A percentile compares a stretch with the other conserved stretches of the same genome.
Evolutionary conservation across 345 rosid species (phyloP).

Genomic region (Barbarea vulgaris): DNA sequence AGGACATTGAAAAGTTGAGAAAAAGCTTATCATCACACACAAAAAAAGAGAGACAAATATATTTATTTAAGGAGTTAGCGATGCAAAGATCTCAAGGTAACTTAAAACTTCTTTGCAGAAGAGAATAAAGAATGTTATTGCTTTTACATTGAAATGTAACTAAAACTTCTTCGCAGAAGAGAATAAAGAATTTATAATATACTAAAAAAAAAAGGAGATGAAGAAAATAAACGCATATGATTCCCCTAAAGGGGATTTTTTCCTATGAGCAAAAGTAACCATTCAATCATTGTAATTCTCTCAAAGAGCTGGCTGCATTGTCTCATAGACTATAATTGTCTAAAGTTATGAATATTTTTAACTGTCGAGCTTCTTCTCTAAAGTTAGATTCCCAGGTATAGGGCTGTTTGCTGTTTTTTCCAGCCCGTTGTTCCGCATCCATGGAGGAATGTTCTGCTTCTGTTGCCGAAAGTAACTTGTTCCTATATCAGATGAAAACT

Average conservation of each 20-base stretch:
- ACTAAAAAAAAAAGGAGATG: slow-evolving; percentile 26
- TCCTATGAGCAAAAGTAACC: slow-evolving; percentile 39
- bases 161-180: slow-evolving; percentile 17
- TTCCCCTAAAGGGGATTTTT: slow-evolving; percentile 37
- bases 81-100: slow-evolving; percentile 1
- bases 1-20: slow-evolving; percentile 14
- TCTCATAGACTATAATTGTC: slow-evolving; percentile 38
- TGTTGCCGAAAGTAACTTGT: slow-evolving; percentile 81
- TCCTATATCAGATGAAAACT: slow-evolving; percentile 60
- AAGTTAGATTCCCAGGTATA: slow-evolving; percentile 38
- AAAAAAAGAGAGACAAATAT: neutral
- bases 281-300: slow-evolving; percentile 50
- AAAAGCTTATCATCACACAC: neutral
- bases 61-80: neutral
- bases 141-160: slow-evolving; percentile 30
- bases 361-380: slow-evolving; percentile 29
- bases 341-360: slow-evolving; percentile 32
- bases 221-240: slow-evolving; percentile 39
- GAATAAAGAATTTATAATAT: slow-evolving; percentile 56
- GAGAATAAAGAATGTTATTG: slow-evolving; percentile 32
- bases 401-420: slow-evolving; percentile 32
- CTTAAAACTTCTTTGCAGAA: slow-evolving; percentile 16
- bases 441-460: slow-evolving; percentile 66
- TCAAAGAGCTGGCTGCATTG: slow-evolving; percentile 40
- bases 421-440: slow-evolving; percentile 61